Evolutionary conservation across 2,329 filamentous ascomycete species (phyloP), one percentile per base, ranked within the genome.

Genomic region (Pseudogymnoascus sp.): DNA sequence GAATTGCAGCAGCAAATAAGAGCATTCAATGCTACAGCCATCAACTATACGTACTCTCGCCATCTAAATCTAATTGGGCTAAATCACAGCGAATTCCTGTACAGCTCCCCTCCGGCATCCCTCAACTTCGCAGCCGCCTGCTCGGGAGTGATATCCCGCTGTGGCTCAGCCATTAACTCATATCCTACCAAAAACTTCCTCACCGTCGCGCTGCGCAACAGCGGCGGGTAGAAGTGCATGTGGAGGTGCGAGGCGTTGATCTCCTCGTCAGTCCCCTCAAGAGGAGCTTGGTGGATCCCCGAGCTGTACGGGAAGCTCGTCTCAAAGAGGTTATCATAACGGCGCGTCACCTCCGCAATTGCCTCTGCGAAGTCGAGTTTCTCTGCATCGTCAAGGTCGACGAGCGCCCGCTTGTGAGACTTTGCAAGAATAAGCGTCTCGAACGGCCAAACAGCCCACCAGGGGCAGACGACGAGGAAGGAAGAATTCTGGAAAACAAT

Each of bases 371-470:
- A 84, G 58, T 86, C 80, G 20, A 81, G 72, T 66, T 86, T 85
- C 75, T 97, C 93, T 25, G 81, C 75, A 8, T 82, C 80, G 58
- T 82, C 83, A 37, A 99, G 80, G 72, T 99, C 93, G 14, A 96
- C 86, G 50, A 99, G 80, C 1, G 89, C 88, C 41, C 92, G 86
- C 67, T 92, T 88, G 73, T 97, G 92, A 64, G 85, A 80, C 77
- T 91, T 95, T 64, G 90, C 85, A 30, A 97, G 80, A 63, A 99
- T 83, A 79, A 99, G 88, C 54, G 93, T 88, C 78, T 99, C 94
- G 64, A 97, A 99, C 0, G 94, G 94, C 94, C 94, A 99, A 16
- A 91, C 82, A 0, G 91, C 94, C 94, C 94, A 99, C 92, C 94
- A 99, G 0, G 94, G 94, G 70, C 92, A 96, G 14, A 97, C 84